Evolutionary conservation across 2,329 filamentous ascomycete species (phyloP).

Genomic region (Botrytis hyacinthi): DNA sequence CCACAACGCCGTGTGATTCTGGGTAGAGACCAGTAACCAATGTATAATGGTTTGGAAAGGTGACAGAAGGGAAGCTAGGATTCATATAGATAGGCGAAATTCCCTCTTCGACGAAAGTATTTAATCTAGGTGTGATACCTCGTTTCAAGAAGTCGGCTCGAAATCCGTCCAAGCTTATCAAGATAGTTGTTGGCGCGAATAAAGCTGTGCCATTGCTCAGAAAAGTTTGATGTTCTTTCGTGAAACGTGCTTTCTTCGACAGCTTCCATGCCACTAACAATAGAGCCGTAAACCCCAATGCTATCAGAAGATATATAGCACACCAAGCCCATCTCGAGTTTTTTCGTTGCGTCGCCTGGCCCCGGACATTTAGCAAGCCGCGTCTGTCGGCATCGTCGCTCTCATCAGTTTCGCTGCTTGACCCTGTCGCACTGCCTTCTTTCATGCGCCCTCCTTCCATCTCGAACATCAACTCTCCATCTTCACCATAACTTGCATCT

Average conservation of each 20-base stretch:
- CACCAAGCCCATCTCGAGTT: conserved; percentile 54
- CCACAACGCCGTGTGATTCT: conserved; percentile 87
- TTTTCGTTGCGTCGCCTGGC: conserved; percentile 49
- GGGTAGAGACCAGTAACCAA: conserved; percentile 89
- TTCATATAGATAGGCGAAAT: conserved; percentile 91
- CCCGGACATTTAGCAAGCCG: conserved; percentile 47
- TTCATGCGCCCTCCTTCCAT: conserved; percentile 75
- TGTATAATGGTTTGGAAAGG: conserved; percentile 95
- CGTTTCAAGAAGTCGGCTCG: conserved; percentile 85
- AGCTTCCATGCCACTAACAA: conserved; percentile 59
- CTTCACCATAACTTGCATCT: conserved; percentile 60
- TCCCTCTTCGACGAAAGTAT: conserved; percentile 71
- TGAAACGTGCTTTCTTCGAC: conserved; percentile 47
- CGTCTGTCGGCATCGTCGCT: conserved; percentile 58
- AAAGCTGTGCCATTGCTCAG: conserved; percentile 81
- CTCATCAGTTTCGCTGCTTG: conserved; percentile 60
- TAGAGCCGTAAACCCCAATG: conserved; percentile 55
- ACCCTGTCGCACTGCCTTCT: conserved; percentile 62
- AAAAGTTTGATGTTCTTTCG: conserved; percentile 39
- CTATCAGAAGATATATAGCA: conserved; percentile 52
- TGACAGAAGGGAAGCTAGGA: conserved; percentile 93
- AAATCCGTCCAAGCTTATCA: conserved; percentile 94
- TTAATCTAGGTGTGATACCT: conserved; percentile 78
- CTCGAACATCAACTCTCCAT: conserved; percentile 80
- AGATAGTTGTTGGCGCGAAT: conserved; percentile 87